Conservation (phyloP, 257 asterid genomes). For the Solanum verrucosum region DNA sequence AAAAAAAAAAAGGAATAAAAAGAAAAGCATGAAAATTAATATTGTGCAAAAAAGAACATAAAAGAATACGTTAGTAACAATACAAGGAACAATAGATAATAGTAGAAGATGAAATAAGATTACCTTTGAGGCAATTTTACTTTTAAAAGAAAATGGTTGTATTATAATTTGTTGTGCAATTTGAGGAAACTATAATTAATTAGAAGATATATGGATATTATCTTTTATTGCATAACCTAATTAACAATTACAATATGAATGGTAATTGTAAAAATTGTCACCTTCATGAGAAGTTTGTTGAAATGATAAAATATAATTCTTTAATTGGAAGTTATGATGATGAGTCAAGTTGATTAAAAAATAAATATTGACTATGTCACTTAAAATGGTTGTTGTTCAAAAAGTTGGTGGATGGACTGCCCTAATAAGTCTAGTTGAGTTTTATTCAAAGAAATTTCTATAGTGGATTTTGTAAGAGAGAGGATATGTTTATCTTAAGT, state of each 20-base stretch:
- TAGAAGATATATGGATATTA: neutral
- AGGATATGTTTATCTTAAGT: neutral
- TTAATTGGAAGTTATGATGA: neutral
- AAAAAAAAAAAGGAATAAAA: no score
- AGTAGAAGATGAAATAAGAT: neutral
- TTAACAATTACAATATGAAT: neutral
- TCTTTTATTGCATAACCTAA: neutral
- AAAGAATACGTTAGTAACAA: no score
- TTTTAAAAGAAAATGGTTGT: neutral
- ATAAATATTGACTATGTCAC: neutral
- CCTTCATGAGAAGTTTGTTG: neutral
- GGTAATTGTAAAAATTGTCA: neutral
- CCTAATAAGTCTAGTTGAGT: neutral
- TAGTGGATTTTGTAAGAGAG: neutral
- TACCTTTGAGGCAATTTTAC: neutral
- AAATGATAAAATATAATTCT: neutral
- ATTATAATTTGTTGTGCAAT: neutral
- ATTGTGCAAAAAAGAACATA: no score
- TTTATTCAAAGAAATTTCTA: neutral
- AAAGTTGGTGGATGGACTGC: neutral
- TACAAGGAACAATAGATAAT: neutral
- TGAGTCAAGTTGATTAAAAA: neutral
- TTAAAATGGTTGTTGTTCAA: neutral
- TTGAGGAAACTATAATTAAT: neutral
- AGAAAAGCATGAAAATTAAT: no score